Percentiles rank a stretch among this genome's conserved stretches.
phyloP scores from a whole-genome alignment of 495 filamentous ascomycete genomes.

The Umbilicaria muhlenbergii region DNA sequence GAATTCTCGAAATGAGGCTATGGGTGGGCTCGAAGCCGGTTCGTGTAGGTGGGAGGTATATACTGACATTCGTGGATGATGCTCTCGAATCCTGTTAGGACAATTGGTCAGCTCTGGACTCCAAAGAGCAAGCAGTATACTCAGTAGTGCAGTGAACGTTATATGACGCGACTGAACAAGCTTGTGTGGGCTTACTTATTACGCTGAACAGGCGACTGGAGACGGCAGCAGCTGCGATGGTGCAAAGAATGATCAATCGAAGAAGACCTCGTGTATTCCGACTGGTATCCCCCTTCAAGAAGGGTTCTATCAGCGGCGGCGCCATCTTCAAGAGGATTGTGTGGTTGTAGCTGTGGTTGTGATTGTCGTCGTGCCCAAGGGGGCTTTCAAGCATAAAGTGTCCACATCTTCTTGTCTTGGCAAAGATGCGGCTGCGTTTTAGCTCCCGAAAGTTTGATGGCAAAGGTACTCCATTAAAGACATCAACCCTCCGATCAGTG shows the following conservation, averaged over 20 bases:
- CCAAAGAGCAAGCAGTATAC: not conserved
- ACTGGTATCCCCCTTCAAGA: conserved; percentile 52
- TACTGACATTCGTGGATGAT: conserved; percentile 98
- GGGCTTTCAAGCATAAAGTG: not conserved
- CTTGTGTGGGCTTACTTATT: conserved; percentile 53
- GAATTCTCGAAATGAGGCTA: conserved; percentile 12
- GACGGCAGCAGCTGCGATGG: conserved; percentile 85
- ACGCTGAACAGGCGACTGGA: conserved; percentile 95
- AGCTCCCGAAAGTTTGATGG: no score
- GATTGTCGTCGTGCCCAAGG: not conserved
- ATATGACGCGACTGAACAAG: conserved; percentile 7
- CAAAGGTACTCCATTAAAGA: no score
- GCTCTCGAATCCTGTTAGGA: conserved; percentile 73
- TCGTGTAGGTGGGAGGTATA: conserved; percentile 2
- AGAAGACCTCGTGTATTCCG: conserved; percentile 71
- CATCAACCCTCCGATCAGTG: no score
- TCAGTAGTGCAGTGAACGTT: conserved; percentile 1
- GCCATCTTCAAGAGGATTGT: conserved; percentile 24
- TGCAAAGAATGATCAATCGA: conserved; percentile 78
- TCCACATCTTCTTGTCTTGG: not conserved
- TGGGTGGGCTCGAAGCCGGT: conserved; percentile 1
- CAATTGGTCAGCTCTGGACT: conserved; percentile 17
- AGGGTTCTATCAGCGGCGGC: conserved; percentile 32
- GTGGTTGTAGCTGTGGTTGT: conserved; percentile 11
- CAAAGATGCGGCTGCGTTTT: no score